Conservation (phyloP, 345 rosid genomes). For the Rhodamnia rubescens region DNA sequence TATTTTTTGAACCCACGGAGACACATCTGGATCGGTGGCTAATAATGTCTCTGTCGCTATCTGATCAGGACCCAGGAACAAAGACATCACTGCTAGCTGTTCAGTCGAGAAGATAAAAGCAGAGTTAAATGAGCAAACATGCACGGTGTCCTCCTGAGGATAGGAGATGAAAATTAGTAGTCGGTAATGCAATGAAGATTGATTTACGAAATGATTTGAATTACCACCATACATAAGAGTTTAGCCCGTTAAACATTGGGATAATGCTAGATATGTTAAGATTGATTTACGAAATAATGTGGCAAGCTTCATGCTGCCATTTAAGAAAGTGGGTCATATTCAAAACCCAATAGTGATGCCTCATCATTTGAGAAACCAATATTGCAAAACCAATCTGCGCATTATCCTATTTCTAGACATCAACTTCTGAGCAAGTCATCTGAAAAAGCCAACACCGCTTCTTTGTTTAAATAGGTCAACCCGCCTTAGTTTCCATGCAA, state of each 20-base stretch:
- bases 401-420: neutral
- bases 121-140: neutral
- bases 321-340: neutral
- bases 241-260: neutral
- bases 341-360: neutral
- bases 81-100: slow-evolving; percentile 91
- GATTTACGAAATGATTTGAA: too few relatives aligned
- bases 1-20: slow-evolving; percentile 86
- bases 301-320: neutral
- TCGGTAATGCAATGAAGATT: too few relatives aligned
- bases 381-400: neutral
- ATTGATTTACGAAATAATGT: too few relatives aligned
- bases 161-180: neutral
- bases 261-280: neutral
- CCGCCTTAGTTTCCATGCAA: neutral
- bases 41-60: slow-evolving; percentile 57
- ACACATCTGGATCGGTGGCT: slow-evolving; percentile 56
- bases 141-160: neutral
- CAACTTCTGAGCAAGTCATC: neutral
- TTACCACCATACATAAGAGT: too few relatives aligned
- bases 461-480: neutral
- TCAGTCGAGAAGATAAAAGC: slow-evolving; percentile 4
- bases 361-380: neutral
- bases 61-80: slow-evolving; percentile 94
- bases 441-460: neutral